Percentiles rank a stretch among this genome's conserved stretches.
Conservation (phyloP, 441 rosid species). For the Rhodomyrtus psidioides region DNA sequence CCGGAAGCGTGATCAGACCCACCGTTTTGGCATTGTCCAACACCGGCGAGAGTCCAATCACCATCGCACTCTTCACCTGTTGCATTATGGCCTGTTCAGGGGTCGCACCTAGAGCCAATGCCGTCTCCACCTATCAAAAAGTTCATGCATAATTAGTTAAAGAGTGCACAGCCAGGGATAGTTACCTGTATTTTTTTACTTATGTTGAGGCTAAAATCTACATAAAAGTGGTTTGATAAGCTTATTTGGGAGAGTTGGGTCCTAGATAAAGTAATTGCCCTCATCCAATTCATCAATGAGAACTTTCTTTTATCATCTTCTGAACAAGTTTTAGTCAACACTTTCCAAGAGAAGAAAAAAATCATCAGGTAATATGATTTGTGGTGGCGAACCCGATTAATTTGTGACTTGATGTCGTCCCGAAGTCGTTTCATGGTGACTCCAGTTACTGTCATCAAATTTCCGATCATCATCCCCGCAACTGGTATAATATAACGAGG, state of each 20-base stretch:
- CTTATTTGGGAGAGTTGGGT: background rate
- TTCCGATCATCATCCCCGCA: conserved; percentile 94
- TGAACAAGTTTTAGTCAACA: background rate
- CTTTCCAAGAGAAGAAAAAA: background rate
- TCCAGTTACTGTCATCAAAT: conserved; percentile 82
- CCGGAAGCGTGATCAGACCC: conserved; percentile 78
- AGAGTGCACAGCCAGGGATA: background rate
- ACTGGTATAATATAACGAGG: conserved; percentile 84
- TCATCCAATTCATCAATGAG: background rate
- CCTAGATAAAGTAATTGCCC: background rate
- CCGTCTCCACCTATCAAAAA: conserved; percentile 66
- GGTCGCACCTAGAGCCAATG: conserved; percentile 88
- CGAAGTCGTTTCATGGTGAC: conserved; percentile 85
- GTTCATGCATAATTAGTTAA: background rate
- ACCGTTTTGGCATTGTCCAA: conserved; percentile 89
- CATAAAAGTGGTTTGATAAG: background rate
- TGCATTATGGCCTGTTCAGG: conserved; percentile 67
- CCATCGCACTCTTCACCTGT: conserved; percentile 67
- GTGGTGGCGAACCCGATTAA: conserved; percentile 11
- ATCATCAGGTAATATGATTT: background rate
- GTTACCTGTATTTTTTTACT: too few relatives aligned
- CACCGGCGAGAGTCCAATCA: conserved; percentile 77
- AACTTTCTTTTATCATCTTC: background rate
- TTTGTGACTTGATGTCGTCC: conserved; percentile 72
- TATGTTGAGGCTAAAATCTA: background rate